Evolutionary conservation across 345 rosid genomes (phyloP), one percentile per base, ranked within the genome.

Genomic region (Eucalyptus rudis): DNA sequence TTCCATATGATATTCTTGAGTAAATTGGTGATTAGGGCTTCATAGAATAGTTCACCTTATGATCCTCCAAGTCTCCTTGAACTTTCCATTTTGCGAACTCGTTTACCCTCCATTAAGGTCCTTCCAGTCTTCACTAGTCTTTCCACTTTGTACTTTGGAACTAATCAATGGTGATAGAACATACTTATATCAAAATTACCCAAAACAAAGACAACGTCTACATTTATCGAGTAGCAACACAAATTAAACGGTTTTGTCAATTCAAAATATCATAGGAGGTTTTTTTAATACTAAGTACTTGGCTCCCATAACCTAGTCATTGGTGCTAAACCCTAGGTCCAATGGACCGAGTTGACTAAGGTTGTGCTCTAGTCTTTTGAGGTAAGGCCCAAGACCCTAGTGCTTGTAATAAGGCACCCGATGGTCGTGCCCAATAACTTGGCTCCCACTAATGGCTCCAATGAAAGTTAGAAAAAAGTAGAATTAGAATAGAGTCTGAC

Each of bases 401-500:
- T 59, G 66, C 31, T 59, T 59, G 31, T 11, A 25, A 27, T 27
- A 9, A 7, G 64, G 29, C 64, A 7, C 29, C 14, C 4, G 2
- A 25, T 3, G 13, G n/a, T 59, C n/a, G 14, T 59, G 66, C n/a
- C 15, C 12, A 59, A 11, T 12, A 24, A 59, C 13, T 59, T 11
- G n/a, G 66, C 66, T 59, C 31, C 66, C 66, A 59, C 11, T 94
- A 86, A 97, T 94, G 62, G 99, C 98, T 24, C 96, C 97, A 24
- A 95, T 98, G 59, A 97, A 96, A 83, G 94, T 96, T 45, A 95
- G 98, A 94, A 95, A 93, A 95, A 97, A 96, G 92, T 94, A 96
- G 96, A 96, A 95, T 13, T 98, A 96, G 87, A 97, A 97, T 10
- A 95, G 51, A 88, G 99, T 96, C 81, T 93, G 96, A 90, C 94